Conservation (phyloP, 208 protist species). For the Angomonas ambiguus region DNA sequence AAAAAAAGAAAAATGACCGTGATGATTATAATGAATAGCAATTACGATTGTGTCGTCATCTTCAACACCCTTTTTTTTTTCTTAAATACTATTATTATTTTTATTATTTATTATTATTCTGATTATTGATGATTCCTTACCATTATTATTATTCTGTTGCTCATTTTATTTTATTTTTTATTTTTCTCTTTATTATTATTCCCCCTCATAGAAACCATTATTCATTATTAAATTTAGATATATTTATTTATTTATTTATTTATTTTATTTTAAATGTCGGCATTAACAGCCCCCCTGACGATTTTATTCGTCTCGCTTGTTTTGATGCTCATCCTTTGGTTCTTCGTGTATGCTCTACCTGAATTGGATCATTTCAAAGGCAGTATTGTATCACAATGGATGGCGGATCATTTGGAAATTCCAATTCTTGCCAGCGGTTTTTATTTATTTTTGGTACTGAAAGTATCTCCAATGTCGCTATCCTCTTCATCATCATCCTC, state of each 20-base stretch:
- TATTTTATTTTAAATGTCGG: no score
- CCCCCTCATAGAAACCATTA: not conserved
- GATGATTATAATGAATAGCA: no score
- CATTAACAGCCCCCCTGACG: no score
- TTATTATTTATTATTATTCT: not conserved
- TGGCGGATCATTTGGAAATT: conserved; percentile 33
- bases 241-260: no score
- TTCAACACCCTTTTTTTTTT: no score
- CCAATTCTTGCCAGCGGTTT: conserved; percentile 22
- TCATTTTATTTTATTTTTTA: not conserved
- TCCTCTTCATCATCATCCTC: not conserved
- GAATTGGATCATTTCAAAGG: not conserved
- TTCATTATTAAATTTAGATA: not conserved
- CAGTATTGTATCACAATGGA: not conserved
- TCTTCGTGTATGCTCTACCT: not conserved
- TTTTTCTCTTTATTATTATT: not conserved
- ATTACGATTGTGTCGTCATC: no score
- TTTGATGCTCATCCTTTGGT: no score
- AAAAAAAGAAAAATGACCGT: no score
- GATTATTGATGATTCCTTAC: no score
- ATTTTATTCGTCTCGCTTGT: no score
- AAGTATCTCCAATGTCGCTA: conserved; percentile 15
- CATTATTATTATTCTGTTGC: no score
- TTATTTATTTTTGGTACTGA: not conserved
- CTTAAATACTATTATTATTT: no score